A percentile compares a stretch with the other conserved stretches of the same genome.
Evolutionary conservation across 768 basidiomycete species (phyloP).

Genomic region (Porpolomopsis calyptriformis): DNA sequence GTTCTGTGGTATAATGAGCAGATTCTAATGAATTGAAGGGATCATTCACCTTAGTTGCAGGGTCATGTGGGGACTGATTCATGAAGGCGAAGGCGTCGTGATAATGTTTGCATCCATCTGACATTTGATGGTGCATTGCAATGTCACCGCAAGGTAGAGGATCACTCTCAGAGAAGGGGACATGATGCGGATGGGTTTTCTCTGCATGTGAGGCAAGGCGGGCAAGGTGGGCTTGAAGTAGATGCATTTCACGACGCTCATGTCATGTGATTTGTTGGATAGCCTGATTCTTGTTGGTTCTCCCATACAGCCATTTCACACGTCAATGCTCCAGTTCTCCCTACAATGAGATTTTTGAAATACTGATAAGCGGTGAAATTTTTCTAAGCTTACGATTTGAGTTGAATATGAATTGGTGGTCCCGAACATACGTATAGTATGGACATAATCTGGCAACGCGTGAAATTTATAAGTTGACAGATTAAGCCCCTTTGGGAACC

Average conservation of each 20-base stretch:
- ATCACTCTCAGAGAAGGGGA: background rate
- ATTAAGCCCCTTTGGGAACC: slow-evolving; percentile 12
- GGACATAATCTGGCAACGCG: slow-evolving; percentile 18
- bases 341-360: slow-evolving; percentile 18
- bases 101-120: slow-evolving; percentile 6
- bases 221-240: background rate
- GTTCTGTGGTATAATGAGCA: slow-evolving; percentile 10
- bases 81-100: background rate
- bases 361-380: slow-evolving; percentile 18
- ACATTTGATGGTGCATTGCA: slow-evolving; percentile 15
- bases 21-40: background rate
- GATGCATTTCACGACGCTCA: slow-evolving; percentile 6
- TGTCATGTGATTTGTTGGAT: slow-evolving; percentile 15
- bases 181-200: background rate
- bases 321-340: slow-evolving; percentile 26
- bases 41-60: background rate
- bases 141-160: background rate
- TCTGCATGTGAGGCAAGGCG: background rate
- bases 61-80: background rate
- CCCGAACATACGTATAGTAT: slow-evolving; percentile 15
- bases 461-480: slow-evolving; percentile 23
- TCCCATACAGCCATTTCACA: slow-evolving; percentile 23
- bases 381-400: slow-evolving; percentile 20
- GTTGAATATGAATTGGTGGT: slow-evolving; percentile 25
- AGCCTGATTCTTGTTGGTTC: slow-evolving; percentile 19